These are phyloP conservation scores for Aciculoconidium aculeatum DNA, from an alignment of 805 yeast species.

Conservation along the genomic window DNA sequence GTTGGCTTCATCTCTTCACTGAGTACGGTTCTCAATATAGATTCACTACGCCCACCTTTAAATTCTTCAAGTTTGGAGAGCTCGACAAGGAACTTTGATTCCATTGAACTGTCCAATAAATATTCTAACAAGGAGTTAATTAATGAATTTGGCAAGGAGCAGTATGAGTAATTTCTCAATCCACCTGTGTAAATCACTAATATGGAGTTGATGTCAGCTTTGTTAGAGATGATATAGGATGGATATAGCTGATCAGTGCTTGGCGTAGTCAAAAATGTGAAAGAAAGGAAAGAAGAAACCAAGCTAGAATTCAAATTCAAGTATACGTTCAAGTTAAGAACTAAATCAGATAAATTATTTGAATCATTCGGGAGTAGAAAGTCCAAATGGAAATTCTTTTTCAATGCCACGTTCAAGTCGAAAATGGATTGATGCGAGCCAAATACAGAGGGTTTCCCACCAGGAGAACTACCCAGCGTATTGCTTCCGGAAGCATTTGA, in stretches of 20 bases:
- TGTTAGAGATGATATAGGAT: conserved; percentile 25
- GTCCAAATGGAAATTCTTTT: conserved; percentile 32
- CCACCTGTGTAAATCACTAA: conserved; percentile 36
- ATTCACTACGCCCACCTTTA: neutral
- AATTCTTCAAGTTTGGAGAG: neutral
- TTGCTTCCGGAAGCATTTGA: neutral
- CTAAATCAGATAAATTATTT: conserved; percentile 26
- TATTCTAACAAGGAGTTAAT: conserved; percentile 18
- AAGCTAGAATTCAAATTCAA: conserved; percentile 21
- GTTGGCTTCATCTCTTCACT: conserved; percentile 18
- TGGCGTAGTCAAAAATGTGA: conserved; percentile 15
- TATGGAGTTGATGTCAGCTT: conserved; percentile 20
- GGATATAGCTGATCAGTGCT: conserved; percentile 18
- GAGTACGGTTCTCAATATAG: too few species aligned
- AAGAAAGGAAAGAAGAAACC: conserved; percentile 4
- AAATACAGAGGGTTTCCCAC: conserved; percentile 6
- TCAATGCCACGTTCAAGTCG: conserved; percentile 26
- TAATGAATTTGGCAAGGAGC: conserved; percentile 29
- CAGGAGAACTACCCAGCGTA: too few species aligned
- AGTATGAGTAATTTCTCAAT: conserved; percentile 33
- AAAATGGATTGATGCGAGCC: conserved; percentile 17
- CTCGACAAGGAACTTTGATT: conserved; percentile 2
- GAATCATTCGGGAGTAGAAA: conserved; percentile 30
- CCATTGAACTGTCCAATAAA: conserved; percentile 12
- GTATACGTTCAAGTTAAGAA: conserved; percentile 30